These are phyloP conservation scores for Oryza glumipatula DNA, from an alignment of 176 grass and related monocot species.

Conservation along the genomic window DNA sequence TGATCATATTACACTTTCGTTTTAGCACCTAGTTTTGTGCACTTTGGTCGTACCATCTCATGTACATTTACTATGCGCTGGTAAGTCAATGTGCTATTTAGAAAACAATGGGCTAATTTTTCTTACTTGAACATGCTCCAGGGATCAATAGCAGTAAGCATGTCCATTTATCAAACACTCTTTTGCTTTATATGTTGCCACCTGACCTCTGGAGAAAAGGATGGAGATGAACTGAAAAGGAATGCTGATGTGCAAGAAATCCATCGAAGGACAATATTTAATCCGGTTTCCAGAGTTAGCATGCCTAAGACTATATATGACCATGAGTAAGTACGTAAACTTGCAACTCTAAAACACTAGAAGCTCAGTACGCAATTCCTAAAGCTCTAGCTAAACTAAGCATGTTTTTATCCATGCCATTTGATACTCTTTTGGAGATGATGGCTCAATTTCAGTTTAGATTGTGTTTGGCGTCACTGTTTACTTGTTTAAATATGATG, in stretches of 20 bases:
- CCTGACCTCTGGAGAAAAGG: conserved; percentile 91
- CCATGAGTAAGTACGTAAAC: conserved; percentile 71
- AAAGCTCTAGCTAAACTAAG: conserved; percentile 6
- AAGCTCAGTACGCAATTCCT: background rate
- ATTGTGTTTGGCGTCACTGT: background rate
- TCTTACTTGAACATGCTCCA: conserved; percentile 53
- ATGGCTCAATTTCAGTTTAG: background rate
- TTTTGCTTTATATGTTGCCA: conserved; percentile 97
- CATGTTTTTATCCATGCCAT: background rate
- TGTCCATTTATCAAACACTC: conserved; percentile 92
- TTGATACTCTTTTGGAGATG: conserved; percentile 1
- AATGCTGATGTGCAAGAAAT: conserved; percentile 97
- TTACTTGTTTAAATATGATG: conserved; percentile 22
- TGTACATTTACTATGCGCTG: conserved; percentile 27
- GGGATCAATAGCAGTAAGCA: conserved; percentile 98
- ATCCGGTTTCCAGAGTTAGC: conserved; percentile 56
- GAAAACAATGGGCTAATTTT: conserved; percentile 19
- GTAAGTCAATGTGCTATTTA: background rate
- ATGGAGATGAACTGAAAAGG: conserved; percentile 79
- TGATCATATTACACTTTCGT: conserved; percentile 4
- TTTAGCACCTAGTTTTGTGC: conserved; percentile 21
- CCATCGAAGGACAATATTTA: conserved; percentile 84
- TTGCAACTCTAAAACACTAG: background rate
- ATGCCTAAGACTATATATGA: conserved; percentile 81
- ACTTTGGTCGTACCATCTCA: background rate